phyloP scores from a whole-genome alignment of 176 grass and related monocot species.

The Bolboschoenus planiculmis region DNA sequence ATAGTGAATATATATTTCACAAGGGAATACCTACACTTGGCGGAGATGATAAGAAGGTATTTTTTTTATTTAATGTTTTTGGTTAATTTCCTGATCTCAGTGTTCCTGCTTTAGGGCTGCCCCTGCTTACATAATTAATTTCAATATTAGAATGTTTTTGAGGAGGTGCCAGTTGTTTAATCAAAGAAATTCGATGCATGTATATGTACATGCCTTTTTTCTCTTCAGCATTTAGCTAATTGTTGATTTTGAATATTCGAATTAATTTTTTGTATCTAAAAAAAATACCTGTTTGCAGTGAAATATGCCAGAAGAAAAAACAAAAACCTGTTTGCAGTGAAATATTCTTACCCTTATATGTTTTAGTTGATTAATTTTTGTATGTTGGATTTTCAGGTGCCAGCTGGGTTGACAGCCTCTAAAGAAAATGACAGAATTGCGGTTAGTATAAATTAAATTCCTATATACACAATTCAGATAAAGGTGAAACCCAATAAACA shows the following conservation, averaged over 20 bases:
- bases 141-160: neutral
- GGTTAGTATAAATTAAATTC: conserved; percentile 13
- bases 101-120: neutral
- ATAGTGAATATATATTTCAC: conserved; percentile 75
- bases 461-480: neutral
- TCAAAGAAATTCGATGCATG: neutral
- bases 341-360: neutral
- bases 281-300: neutral
- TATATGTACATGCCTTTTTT: neutral
- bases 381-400: conserved; percentile 20
- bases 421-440: conserved; percentile 33
- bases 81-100: neutral
- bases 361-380: neutral
- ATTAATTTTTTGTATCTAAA: neutral
- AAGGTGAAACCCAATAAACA: neutral
- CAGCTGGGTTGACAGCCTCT: neutral
- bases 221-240: neutral
- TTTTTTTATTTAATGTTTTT: neutral
- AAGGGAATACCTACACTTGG: conserved; percentile 65
- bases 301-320: neutral
- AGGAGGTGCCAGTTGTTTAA: neutral
- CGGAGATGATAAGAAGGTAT: conserved; percentile 42
- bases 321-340: neutral
- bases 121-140: neutral
- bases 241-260: neutral